Evolutionary conservation across 768 basidiomycete species (phyloP), one percentile per base, ranked within the genome.

Genomic region (Boletus bicolor): DNA sequence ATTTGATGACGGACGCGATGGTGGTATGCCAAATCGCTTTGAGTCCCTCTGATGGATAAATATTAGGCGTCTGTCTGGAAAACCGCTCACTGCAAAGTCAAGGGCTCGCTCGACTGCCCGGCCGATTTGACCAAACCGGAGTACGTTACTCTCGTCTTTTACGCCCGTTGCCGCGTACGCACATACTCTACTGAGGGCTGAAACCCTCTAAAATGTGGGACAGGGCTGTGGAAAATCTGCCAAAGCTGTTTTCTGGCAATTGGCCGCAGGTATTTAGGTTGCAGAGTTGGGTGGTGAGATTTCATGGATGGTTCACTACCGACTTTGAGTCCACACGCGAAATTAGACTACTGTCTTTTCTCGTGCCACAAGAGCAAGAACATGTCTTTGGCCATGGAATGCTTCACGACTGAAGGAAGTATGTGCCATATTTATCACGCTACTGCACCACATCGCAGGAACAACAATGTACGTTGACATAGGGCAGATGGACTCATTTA

Each of bases 51-150:
- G 21, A 24, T 24, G 21, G 21, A 24, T 24, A 24, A 24, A 24
- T 24, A 24, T 24, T 24, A 24, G 21, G 21, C 21, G 21, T 24
- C 21, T 24, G 21, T 24, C 21, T 24, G 21, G 21, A 24, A 24
- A 3, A 3, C 21, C 21, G 21, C 21, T 24, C 21, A 24, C 21
- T 24, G 21, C 21, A 24, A 24, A 24, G 21, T 24, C 21, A 24
- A 60, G 32, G 72, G 68, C 15, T 63, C 79, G 6, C 81, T 80
- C 1, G 52, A 66, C 7, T 77, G 77, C 52, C 81, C 79, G 0
- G 45, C 52, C 3, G 80, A 82, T 61, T 61, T 82, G 51, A 70
- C 62, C 17, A 79, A 82, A 55, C 72, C 71, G 1, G 72, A 77
- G 51, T 81, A 77, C 54, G 72, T 75, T 8, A 73, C 70, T 54